Base-by-base conservation (phyloP, 164 flowering plant species). In the Euptelea pleiosperma region DNA sequence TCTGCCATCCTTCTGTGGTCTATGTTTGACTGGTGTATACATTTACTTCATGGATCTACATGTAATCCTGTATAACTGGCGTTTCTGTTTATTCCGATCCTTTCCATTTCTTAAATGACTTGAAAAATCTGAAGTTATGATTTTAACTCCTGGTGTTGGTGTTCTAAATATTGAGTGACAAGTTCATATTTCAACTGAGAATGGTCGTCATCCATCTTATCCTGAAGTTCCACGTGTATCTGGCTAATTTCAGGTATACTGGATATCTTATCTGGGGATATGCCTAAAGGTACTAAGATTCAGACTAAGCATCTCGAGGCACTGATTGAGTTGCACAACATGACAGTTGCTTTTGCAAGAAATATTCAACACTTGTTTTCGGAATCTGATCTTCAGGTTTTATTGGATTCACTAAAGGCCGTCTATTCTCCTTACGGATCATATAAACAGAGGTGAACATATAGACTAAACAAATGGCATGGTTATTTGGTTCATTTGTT, bases 351-450 rank as follows among this genome's bases (percentile, higher is more conserved):
- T 47, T 94, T 94, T 75, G 91, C 89, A 2, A 85, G 88, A 76
- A 91, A 94, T 69, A 77, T 91, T 52, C 99, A 91, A 63, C 96
- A 91, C 74, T 74, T 89, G 63, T 94, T 94, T 77, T 80, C 87
- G 54, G 97, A 83, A 56, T 79, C 96, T 63, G 89, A 89, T 68
- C 67, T 82, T 36, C 77, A 77, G 18, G 75, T 79, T 59, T 68
- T 84, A 50, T 31, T 77, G 66, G 83, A 88, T 50, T 73, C 87
- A 21, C 55, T 91, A 69, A 94, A 89, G 75, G 85, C 98, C 10
- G 77, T 89, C 35, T 85, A 85, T 66, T 70, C 74, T 65, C 96
- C 99, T 19, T 94, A 75, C 70, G 98, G 87, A 63, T 58, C 84
- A 24, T 94, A 82, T 75, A 94, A 91, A 63, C 88, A 89, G 66